Base-by-base conservation (phyloP, 768 basidiomycete species). In the Xerocomus potaroensis region DNA sequence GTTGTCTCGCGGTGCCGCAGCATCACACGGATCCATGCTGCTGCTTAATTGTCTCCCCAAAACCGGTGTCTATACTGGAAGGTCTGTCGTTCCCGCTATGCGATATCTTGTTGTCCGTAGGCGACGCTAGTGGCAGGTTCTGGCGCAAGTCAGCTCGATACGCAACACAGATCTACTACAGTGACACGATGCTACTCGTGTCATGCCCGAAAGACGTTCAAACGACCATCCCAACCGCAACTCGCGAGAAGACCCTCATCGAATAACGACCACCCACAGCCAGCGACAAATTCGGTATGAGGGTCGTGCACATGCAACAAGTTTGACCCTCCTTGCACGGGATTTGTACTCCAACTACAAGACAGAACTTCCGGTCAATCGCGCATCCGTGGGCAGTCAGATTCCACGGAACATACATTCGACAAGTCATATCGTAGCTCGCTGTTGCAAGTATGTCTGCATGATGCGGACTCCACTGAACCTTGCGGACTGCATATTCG, bases 281-380 rank as follows among this genome's bases (percentile, higher is more conserved):
- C 94, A 33, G 88, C 87, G 19, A 95, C 91, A 66, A 98, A 97
- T 69, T 98, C 95, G 2, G 89, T 94, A 62, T 98, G 95, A 6
- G 82, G 72, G 60, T 91, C 85, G 61, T 96, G 86, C 27, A 92
- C 84, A 49, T 83, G 65, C 48, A 86, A 61, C 40, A 87, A 62
- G 49, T 81, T 75, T 2, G 73, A 66, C 44, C 77, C 70, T 19
- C 68, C 69, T 21, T 74, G 65, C 1, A 64, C 56, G 9, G 83
- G 78, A 37, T 67, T 71, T n/a, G 83, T 84, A 50, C 80, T 79
- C 91, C 91, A 93, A 55, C 91, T 88, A 49, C 8, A 49, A 30
- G 43, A 46, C 19, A 32, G 43, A 29, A 11, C n/a, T 10, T 21
- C 14, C 2, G 29, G 37, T 55, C 35, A 48, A 32, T 8, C 16